phyloP scores from a whole-genome alignment of 768 basidiomycete species.

The Pseudohyphozyma bogoriensis region DNA sequence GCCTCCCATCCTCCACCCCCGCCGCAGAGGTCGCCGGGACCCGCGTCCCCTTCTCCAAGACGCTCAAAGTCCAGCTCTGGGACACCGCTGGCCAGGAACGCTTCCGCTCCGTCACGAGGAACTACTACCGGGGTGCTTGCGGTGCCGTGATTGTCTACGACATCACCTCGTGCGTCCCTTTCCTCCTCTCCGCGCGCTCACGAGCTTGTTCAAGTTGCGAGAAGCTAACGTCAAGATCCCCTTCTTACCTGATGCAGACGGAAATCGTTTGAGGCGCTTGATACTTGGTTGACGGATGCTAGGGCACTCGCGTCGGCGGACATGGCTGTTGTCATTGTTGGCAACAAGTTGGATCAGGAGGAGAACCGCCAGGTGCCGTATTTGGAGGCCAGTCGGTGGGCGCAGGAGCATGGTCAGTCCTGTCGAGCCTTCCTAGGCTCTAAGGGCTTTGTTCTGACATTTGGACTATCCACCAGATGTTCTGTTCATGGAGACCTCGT shows the following conservation, averaged over 20 bases:
- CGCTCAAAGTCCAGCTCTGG: constrained; percentile 83
- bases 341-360: constrained; percentile 84
- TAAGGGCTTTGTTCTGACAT: background rate
- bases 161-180: constrained; percentile 39
- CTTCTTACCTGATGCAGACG: constrained; percentile 45
- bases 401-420: constrained; percentile 73
- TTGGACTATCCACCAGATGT: constrained; percentile 49
- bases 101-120: constrained; percentile 27
- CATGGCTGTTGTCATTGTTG: constrained; percentile 48
- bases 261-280: constrained; percentile 69
- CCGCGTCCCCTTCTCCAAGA: constrained; percentile 22
- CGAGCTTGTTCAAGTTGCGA: background rate
- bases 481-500: constrained; percentile 88
- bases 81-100: constrained; percentile 66
- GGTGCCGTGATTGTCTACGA: constrained; percentile 41
- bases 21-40: constrained; percentile 1
- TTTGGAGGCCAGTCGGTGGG: constrained; percentile 90
- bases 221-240: background rate
- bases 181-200: background rate
- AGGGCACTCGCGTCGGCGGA: constrained; percentile 85
- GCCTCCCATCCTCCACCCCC: constrained; percentile 46
- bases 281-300: constrained; percentile 86
- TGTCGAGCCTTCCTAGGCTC: background rate
- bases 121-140: constrained; percentile 78
- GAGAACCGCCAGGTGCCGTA: constrained; percentile 89